A percentile compares a stretch with the other conserved stretches of the same genome.
phyloP scores from a whole-genome alignment of 2,329 filamentous ascomycete genomes.

The Pseudogymnoascus sp. region DNA sequence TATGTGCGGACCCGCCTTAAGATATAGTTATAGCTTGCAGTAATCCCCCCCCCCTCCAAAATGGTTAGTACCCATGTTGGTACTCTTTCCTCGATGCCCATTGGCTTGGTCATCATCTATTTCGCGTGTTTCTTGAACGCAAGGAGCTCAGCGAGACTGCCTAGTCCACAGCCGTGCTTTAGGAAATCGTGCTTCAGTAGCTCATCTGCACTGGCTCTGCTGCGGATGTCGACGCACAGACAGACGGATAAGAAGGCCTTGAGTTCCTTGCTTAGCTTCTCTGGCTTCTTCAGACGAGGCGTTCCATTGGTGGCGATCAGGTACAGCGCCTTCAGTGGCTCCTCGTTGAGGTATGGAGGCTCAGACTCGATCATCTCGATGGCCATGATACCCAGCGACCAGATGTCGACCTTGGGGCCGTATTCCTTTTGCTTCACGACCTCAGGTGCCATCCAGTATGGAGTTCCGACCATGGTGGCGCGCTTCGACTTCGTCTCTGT shows the following conservation, averaged over 20 bases:
- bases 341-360: constrained; percentile 94
- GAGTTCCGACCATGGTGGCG: constrained; percentile 97
- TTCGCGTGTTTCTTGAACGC: constrained; percentile 73
- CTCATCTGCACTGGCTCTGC: constrained; percentile 83
- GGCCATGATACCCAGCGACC: constrained; percentile 98
- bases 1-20: constrained; percentile 6
- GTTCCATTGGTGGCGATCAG: constrained; percentile 97
- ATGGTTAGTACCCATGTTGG: neutral
- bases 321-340: constrained; percentile 93
- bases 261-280: constrained; percentile 95
- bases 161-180: constrained; percentile 78
- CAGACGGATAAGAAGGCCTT: constrained; percentile 96
- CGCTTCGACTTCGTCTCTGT: constrained; percentile 95
- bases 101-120: constrained; percentile 29
- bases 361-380: constrained; percentile 99
- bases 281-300: constrained; percentile 92
- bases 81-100: neutral
- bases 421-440: constrained; percentile 99
- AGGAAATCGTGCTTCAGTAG: constrained; percentile 88
- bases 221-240: constrained; percentile 93
- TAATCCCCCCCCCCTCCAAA: neutral
- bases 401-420: constrained; percentile 95
- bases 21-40: neutral
- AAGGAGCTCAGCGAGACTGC: constrained; percentile 76
- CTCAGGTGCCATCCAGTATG: constrained; percentile 99